Base-by-base conservation (phyloP, 2,329 filamentous ascomycete species). In the Hortaea sp. region DNA sequence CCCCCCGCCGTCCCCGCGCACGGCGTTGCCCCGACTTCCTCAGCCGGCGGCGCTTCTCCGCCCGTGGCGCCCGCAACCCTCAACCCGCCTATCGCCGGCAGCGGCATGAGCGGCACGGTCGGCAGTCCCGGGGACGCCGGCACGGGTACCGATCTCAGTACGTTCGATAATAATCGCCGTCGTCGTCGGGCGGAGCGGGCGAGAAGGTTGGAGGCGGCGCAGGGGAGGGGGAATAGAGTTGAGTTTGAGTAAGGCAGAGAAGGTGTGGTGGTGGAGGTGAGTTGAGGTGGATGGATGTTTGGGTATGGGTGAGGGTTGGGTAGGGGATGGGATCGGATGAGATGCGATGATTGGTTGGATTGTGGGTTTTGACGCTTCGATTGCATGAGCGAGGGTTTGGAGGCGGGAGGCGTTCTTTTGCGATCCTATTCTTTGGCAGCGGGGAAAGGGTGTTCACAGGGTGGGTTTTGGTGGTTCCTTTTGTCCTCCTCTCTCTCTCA, bases 111-210 rank as follows among this genome's bases (percentile, higher is more conserved):
- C 37, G 45, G 45, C 5, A 7, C 27, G 6, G 30, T 30, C 13
- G 57, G 52, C 7, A 61, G 61, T 43, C 54, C 30, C 46, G 73
- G 70, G 64, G 59, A 59, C 45, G 52, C 59, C 66, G 63, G 59
- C 3, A 65, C 62, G 9, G 63, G 62, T 7, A 67, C 64, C 34
- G 64, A 66, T 49, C 53, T 66, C 7, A 66, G 63, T 53, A 58
- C 74, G 47, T 77, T 76, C 54, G 75, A 73, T 1, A 74, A 69
- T 49, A 77, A 77, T 54, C 66, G 75, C 41, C 61, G 72, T 46
- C 63, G 75, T 48, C 65, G 75, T 57, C 66, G 75, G 44, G 75
- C 75, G 11, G 75, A 78, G 57, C 62, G 75, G 50, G 72, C 73
- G 43, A 65, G 69, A 43, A 55, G 57, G 48, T 40, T 56, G 42